These are phyloP conservation scores for Yamadazyma diddensiae DNA, from an alignment of 1,139 yeast species.

Conservation along the genomic window DNA sequence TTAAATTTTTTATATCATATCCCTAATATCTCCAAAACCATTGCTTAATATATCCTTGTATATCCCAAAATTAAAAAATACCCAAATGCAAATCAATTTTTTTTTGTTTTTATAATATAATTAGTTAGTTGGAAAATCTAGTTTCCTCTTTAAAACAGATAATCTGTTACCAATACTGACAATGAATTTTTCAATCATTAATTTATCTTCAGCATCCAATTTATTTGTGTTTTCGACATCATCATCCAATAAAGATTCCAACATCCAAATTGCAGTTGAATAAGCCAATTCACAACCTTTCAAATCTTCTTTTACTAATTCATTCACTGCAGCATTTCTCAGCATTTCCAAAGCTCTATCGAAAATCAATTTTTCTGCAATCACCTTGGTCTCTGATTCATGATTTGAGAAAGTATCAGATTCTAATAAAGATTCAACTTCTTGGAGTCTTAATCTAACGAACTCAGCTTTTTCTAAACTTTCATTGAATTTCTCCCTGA, in stretches of 20 bases:
- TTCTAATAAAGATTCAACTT: slow-evolving; percentile 36
- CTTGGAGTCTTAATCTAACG: slow-evolving; percentile 54
- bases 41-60: slow-evolving; percentile 1
- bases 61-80: slow-evolving; percentile 1
- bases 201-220: slow-evolving; percentile 68
- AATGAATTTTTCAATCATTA: slow-evolving; percentile 74
- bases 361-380: slow-evolving; percentile 83
- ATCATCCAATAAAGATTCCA: slow-evolving; percentile 75
- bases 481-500: slow-evolving; percentile 84
- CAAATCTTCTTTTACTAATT: slow-evolving; percentile 71
- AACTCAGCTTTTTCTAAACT: slow-evolving; percentile 85
- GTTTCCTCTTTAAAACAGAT: slow-evolving; percentile 52
- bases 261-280: slow-evolving; percentile 93
- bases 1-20: slow-evolving; percentile 2
- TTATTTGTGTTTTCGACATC: slow-evolving; percentile 28
- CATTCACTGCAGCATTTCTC: slow-evolving; percentile 85
- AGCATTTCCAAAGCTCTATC: slow-evolving; percentile 94
- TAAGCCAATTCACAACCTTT: slow-evolving; percentile 83
- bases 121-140: slow-evolving; percentile 16
- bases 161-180: slow-evolving; percentile 71
- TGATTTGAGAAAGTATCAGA: background rate
- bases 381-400: slow-evolving; percentile 24
- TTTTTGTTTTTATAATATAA: slow-evolving; percentile 3
- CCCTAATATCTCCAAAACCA: slow-evolving; percentile 4
- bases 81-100: slow-evolving; percentile 6